Percentiles rank a stretch among this genome's conserved stretches.
These are phyloP conservation scores for Penicillium italicum DNA, from an alignment of 2,329 filamentous ascomycete species.

Conservation along the genomic window DNA sequence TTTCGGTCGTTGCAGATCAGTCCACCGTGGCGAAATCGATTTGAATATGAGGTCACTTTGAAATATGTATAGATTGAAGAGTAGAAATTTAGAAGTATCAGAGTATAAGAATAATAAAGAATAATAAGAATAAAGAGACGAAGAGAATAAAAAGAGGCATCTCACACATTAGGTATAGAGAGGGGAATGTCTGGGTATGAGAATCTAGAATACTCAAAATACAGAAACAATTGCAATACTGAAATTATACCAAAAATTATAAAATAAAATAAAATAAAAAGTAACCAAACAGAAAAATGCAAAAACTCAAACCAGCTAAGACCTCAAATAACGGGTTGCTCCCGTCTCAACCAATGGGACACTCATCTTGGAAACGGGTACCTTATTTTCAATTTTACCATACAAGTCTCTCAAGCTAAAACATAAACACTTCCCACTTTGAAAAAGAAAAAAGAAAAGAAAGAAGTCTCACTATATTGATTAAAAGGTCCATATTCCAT, in stretches of 20 bases:
- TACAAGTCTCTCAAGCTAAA: background rate
- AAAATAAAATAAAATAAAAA: constrained; percentile 2
- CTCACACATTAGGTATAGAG: background rate
- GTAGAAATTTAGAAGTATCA: background rate
- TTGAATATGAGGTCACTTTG: background rate
- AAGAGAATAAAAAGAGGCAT: constrained; percentile 1
- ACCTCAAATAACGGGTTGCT: constrained; percentile 6
- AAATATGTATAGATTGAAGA: background rate
- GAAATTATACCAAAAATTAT: background rate
- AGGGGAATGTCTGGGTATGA: background rate
- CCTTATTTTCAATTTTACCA: constrained; percentile 6
- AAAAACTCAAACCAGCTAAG: background rate
- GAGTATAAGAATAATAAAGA: background rate
- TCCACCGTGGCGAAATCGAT: constrained; percentile 15
- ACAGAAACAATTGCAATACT: background rate
- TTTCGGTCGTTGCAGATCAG: constrained; percentile 25
- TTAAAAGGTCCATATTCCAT: background rate
- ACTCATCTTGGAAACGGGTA: constrained; percentile 3
- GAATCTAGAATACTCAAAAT: background rate
- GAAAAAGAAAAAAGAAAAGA: background rate
- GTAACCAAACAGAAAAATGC: background rate
- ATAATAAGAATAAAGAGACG: background rate
- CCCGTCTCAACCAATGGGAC: constrained; percentile 10
- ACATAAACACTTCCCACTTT: background rate
- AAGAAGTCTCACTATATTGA: background rate